Percentiles rank a stretch among this genome's conserved stretches.
These are phyloP conservation scores for Coprinopsis sp. DNA, from an alignment of 768 basidiomycete genomes.

Conservation along the genomic window DNA sequence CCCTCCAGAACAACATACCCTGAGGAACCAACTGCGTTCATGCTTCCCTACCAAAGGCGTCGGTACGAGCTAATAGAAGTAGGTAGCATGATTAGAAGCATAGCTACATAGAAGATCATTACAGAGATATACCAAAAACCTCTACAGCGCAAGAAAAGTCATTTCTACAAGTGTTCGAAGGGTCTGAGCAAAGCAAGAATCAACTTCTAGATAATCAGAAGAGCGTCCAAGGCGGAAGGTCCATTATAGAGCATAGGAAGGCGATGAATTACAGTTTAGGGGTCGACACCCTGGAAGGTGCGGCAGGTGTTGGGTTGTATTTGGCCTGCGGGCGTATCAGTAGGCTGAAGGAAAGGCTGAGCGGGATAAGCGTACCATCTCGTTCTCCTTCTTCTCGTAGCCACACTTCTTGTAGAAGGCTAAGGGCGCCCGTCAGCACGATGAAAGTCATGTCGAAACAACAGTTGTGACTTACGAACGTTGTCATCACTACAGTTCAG, in stretches of 20 bases:
- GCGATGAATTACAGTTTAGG: constrained; percentile 2
- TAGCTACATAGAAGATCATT: no score
- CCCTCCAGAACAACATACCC: neutral
- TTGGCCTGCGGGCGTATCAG: constrained; percentile 1
- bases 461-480: constrained; percentile 62
- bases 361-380: constrained; percentile 60
- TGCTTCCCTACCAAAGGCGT: neutral
- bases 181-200: no score
- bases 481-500: constrained; percentile 91
- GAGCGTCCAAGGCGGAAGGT: neutral
- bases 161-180: no score
- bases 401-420: constrained; percentile 99
- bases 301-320: constrained; percentile 7
- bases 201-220: no score
- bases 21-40: neutral
- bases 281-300: neutral
- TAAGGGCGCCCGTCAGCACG: constrained; percentile 24
- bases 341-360: neutral
- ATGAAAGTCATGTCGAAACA: constrained; percentile 5
- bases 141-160: no score
- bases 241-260: neutral
- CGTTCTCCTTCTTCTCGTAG: constrained; percentile 82
- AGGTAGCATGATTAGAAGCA: neutral
- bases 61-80: neutral
- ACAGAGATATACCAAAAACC: no score